Evolutionary conservation across 257 asterid species (phyloP).

Genomic region (Gardenia jasminoides): DNA sequence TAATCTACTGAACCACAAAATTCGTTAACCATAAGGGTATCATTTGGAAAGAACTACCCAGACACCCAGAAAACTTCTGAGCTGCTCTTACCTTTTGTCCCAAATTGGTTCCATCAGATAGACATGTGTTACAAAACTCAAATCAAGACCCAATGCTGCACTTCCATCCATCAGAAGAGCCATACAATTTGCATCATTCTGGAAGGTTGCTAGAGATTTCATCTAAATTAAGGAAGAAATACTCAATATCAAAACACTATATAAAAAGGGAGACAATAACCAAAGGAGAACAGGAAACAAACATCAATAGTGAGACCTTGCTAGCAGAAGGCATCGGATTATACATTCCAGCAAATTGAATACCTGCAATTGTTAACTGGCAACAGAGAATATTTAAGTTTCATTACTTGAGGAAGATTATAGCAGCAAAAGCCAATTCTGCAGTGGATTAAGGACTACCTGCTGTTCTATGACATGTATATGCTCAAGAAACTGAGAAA

Average conservation of each 20-base stretch:
- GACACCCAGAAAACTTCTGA: not conserved
- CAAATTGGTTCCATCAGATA: constrained; percentile 98
- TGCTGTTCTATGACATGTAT: constrained; percentile 91
- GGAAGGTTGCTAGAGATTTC: constrained; percentile 78
- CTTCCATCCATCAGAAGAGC: constrained; percentile 99
- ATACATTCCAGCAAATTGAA: constrained; percentile 81
- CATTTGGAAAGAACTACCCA: not conserved
- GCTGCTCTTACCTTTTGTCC: constrained; percentile 79
- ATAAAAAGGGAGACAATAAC: constrained; percentile 2
- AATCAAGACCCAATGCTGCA: constrained; percentile 98
- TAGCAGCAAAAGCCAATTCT: constrained; percentile 14
- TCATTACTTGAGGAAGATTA: constrained; percentile 19
- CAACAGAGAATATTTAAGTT: constrained; percentile 21
- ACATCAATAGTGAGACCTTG: constrained; percentile 47
- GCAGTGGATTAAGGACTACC: constrained; percentile 44
- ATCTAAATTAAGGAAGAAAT: constrained; percentile 42
- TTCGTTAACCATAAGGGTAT: not conserved
- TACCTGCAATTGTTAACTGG: constrained; percentile 72
- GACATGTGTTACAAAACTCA: constrained; percentile 92
- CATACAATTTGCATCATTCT: constrained; percentile 84
- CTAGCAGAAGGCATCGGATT: constrained; percentile 80
- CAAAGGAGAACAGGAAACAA: constrained; percentile 10
- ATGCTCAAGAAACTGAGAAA: constrained; percentile 98
- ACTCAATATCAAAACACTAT: not conserved
- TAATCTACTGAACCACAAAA: not conserved